Evolutionary conservation across 306 rosid species (phyloP).

Genomic region (Prunus padus): DNA sequence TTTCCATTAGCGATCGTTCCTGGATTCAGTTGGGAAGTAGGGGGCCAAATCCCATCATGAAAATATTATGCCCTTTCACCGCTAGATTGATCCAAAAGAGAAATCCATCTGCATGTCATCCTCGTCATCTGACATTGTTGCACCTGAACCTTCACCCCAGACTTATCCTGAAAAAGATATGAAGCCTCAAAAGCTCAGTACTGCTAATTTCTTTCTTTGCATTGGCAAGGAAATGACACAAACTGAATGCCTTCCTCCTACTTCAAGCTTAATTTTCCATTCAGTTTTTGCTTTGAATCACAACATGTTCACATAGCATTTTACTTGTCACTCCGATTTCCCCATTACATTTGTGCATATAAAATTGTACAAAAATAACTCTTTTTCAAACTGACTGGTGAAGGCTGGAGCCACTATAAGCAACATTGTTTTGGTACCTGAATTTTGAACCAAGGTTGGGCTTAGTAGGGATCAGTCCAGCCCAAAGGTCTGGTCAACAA

Average conservation of each 20-base stretch:
- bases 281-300: neutral
- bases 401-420: no score
- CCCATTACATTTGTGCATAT: no score
- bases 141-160: constrained; percentile 91
- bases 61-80: constrained; percentile 71
- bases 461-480: no score
- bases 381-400: no score
- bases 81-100: constrained; percentile 66
- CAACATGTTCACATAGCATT: neutral
- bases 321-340: no score
- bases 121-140: constrained; percentile 97
- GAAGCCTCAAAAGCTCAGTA: neutral
- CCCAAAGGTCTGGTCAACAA: no score
- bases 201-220: neutral
- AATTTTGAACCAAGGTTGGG: no score
- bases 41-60: constrained; percentile 96
- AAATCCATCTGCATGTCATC: constrained; percentile 82
- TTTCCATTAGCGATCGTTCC: constrained; percentile 91
- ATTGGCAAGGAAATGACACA: neutral
- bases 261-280: neutral
- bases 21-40: constrained; percentile 93
- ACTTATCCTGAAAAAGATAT: constrained; percentile 56
- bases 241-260: neutral
- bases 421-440: no score
- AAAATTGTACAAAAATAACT: no score